Evolutionary conservation across 169 alveolate genomes (phyloP), one percentile per base, ranked within the genome.

Genomic region (Cryptosporidium xiaoi): DNA sequence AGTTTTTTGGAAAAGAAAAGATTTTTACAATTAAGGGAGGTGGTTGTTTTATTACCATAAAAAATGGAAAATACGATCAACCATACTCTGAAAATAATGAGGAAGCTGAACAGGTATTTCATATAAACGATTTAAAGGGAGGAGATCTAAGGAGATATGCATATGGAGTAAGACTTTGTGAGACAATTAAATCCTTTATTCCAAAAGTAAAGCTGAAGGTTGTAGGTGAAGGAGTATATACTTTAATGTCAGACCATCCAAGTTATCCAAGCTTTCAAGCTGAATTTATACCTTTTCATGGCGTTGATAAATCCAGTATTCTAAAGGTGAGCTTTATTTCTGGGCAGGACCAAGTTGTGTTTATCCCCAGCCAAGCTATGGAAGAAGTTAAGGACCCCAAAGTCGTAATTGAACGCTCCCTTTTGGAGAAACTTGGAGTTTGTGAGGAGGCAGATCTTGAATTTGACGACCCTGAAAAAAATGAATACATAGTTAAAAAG

Each of bases 21-120:
- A 18, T 60, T 3, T 77, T 77, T 29, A 77, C 64, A 8, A 60
- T 77, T 51, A 62, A 56, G 40, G 87, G 87, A 58, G 87, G 87
- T 5, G 87, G 87, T 0, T 77, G 87, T n/a, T 77, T 77, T 40
- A 56, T 77, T 8, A 20, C 31, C 15, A 66, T 77, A 6, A 77
- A 51, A 24, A 60, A 77, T 44, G 24, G 24, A 16, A 16, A 4
- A 1, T 3, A 33, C 29, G 20, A 5, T 3, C 15, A n/a, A 56
- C 12, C 20, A 2, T 44, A 34, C 6, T 31, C 48, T 2, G 15
- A 48, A 2, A 64, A 24, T 3, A 18, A 7, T 5, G 62, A 16
- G 7, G 53, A 40, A 31, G 29, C 27, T 18, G 64, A 44, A 36
- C 40, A 15, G 7, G 55, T 24, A 24, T 58, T 29, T 18, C 87